Evolutionary conservation across 1,139 yeast genomes (phyloP), one percentile per base, ranked within the genome.

Genomic region (Debaryomyces psychrophilus): DNA sequence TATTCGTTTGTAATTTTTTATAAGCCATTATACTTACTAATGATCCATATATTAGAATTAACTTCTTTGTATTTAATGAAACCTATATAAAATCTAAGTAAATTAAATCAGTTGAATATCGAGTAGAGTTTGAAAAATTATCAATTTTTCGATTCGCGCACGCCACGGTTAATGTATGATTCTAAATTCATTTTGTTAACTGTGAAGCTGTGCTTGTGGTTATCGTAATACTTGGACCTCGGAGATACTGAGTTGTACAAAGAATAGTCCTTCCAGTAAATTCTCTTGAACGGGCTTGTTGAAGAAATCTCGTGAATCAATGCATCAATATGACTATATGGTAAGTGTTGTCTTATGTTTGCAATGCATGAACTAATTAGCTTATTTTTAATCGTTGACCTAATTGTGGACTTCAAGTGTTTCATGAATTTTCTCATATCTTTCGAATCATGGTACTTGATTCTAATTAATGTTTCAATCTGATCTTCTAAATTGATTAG

Each of bases 401-500:
- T 56, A 25, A 72, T 65, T 23, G 63, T 65, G 35, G 58, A 52
- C 17, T 61, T 53, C 15, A 68, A 43, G 22, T 55, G 55, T 37
- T 59, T 60, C 57, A 65, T 61, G 50, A 68, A 71, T 29, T 54
- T 51, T 27, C 54, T 55, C 51, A 61, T 61, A 22, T 61, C 61
- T 34, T 56, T 54, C 43, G 66, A 63, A 31, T 64, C 62, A 31
- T 60, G 57, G 51, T 73, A 71, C 51, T 72, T 74, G 52, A 73
- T 62, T 27, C 73, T 55, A 44, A 61, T 59, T 43, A 74, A 62
- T 1, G 68, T 66, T 36, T 73, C 77, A 20, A 73, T 60, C 49
- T 70, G 73, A 34, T 71, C 76, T 31, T 66, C 71, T 44, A 73
- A 52, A 53, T 75, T 75, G 42, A 71, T 64, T 49, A 71, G 51